phyloP scores from a whole-genome alignment of 2,329 filamentous ascomycete species.

The Xylaria sp. region DNA sequence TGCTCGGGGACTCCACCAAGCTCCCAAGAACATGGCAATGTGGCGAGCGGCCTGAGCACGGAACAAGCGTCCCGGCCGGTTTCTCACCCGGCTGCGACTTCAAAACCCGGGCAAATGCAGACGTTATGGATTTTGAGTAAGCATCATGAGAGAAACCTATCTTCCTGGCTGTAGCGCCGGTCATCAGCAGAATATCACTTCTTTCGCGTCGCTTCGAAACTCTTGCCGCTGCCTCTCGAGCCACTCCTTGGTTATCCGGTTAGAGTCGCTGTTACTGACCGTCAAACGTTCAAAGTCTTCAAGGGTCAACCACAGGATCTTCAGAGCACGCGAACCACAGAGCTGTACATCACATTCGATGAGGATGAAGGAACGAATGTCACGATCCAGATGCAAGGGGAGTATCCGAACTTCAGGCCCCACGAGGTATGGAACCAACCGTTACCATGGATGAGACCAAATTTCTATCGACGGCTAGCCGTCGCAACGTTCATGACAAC shows the following conservation, averaged over 20 bases:
- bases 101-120: constrained; percentile 42
- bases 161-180: not conserved
- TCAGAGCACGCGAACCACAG: constrained; percentile 47
- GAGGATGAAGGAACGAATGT: constrained; percentile 47
- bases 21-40: constrained; percentile 34
- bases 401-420: constrained; percentile 44
- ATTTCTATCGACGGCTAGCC: constrained; percentile 47
- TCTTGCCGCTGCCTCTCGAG: constrained; percentile 4
- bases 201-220: not conserved
- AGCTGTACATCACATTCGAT: constrained; percentile 48
- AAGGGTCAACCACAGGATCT: constrained; percentile 48
- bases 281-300: constrained; percentile 41
- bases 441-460: constrained; percentile 43
- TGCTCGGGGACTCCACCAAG: constrained; percentile 28
- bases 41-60: constrained; percentile 36
- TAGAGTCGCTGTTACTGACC: constrained; percentile 20
- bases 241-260: not conserved
- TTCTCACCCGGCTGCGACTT: constrained; percentile 33
- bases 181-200: constrained; percentile 2
- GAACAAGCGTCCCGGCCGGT: constrained; percentile 34
- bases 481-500: constrained; percentile 44
- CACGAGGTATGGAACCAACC: constrained; percentile 45
- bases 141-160: constrained; percentile 11
- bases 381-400: constrained; percentile 48
- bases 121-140: constrained; percentile 48